Percentiles rank a stretch among this genome's conserved stretches.
These are phyloP conservation scores for Jaltomata sinuosa DNA, from an alignment of 257 asterid species.

Conservation along the genomic window DNA sequence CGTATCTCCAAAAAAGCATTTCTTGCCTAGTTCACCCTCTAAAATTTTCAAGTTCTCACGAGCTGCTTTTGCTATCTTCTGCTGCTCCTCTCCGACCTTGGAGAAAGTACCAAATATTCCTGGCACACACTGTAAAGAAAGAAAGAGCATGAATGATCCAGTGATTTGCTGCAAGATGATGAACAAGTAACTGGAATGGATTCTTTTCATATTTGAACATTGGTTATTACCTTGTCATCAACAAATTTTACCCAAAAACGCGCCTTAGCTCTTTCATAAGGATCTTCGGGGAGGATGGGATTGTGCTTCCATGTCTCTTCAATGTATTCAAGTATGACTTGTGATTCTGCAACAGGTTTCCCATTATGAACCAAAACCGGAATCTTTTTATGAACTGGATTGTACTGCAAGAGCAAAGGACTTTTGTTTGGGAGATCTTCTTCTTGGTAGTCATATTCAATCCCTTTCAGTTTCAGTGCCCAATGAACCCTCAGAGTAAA, in stretches of 20 bases:
- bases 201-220: neutral
- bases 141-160: neutral
- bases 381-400: constrained; percentile 19
- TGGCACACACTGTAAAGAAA: constrained; percentile 17
- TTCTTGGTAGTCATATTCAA: constrained; percentile 25
- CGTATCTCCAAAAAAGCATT: constrained; percentile 11
- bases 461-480: constrained; percentile 24
- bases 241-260: neutral
- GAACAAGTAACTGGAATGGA: neutral
- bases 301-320: constrained; percentile 21
- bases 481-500: constrained; percentile 14
- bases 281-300: constrained; percentile 25
- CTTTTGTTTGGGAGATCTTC: constrained; percentile 24
- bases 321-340: constrained; percentile 19
- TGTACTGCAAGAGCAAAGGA: constrained; percentile 12
- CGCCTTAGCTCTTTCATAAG: constrained; percentile 12
- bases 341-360: constrained; percentile 15
- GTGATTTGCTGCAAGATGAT: neutral
- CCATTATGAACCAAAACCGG: constrained; percentile 21
- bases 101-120: constrained; percentile 3
- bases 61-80: constrained; percentile 11
- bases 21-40: constrained; percentile 10
- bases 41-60: constrained; percentile 5
- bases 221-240: neutral
- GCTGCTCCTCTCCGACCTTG: constrained; percentile 19